A percentile compares a stretch with the other conserved stretches of the same genome.
These are phyloP conservation scores for Pleurotus citrinopileatus DNA, from an alignment of 768 basidiomycete genomes.

Conservation along the genomic window DNA sequence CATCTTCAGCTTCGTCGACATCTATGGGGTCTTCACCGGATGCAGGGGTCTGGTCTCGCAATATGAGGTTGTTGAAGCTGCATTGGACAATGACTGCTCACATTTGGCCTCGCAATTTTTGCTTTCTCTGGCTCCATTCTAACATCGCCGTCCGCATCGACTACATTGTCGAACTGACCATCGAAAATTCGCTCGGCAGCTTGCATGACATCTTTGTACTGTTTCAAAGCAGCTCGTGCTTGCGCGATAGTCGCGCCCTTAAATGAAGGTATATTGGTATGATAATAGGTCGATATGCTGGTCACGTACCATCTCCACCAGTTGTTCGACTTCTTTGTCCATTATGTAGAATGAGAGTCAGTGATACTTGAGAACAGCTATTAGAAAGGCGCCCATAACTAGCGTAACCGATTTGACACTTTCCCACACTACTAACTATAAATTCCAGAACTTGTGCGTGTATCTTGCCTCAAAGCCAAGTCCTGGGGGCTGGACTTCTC, in stretches of 20 bases:
- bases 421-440: not conserved
- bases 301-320: constrained; percentile 69
- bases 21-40: constrained; percentile 38
- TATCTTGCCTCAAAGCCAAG: not conserved
- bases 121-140: constrained; percentile 30
- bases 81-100: not conserved
- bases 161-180: constrained; percentile 78
- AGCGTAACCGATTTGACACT: not conserved
- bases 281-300: too few relatives aligned
- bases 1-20: constrained; percentile 44
- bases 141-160: constrained; percentile 54
- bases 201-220: constrained; percentile 87
- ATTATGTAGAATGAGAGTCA: too few relatives aligned
- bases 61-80: not conserved
- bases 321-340: constrained; percentile 55
- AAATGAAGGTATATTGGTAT: constrained; percentile 13
- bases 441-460: too few relatives aligned
- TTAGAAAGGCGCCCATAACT: not conserved
- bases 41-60: constrained; percentile 51
- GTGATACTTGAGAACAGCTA: not conserved
- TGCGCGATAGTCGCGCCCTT: constrained; percentile 83
- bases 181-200: constrained; percentile 86
- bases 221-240: constrained; percentile 78
- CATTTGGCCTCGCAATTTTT: constrained; percentile 1
- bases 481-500: too few relatives aligned